Base-by-base conservation (phyloP, 2,329 filamentous ascomycete genomes). In the Beauveria caledonica region DNA sequence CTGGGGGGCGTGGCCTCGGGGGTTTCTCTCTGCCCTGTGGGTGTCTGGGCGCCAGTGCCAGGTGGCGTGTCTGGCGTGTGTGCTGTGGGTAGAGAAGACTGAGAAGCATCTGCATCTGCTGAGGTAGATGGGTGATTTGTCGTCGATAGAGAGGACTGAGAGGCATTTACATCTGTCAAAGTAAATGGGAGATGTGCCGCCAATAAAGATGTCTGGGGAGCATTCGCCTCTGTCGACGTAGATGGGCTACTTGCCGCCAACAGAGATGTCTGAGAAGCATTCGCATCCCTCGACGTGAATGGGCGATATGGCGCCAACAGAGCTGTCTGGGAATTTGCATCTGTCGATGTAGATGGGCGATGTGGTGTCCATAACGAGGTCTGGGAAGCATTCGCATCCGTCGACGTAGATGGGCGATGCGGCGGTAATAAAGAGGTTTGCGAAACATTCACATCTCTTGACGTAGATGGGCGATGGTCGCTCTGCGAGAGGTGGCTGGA, bases 401-500 rank as follows among this genome's bases (percentile, higher is more conserved):
- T 23, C 13, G 59, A 57, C 13, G 36, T 8, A n/a, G 25, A 51
- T 19, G 36, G 51, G 21, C 25, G 45, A 21, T 48, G 45, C 6
- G 33, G 33, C 11, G 33, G 13, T 13, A 36, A 36, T 36, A 36
- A 15, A 36, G 33, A 36, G 11, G 11, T 3, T 3, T 36, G 33
- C 33, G 33, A 13, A 36, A 36, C 33, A 36, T 36, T 27, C 15
- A 19, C 39, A 10, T 60, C 49, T 39, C 36, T n/a, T 8, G 59
- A 61, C 13, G 29, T 8, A n/a, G 36, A 56, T 17, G 36, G 51
- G 21, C 36, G 45, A 17, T 48, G 52, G 3, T 57, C 44, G 19
- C 59, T 55, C 10, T 56, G 59, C 2, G 59, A 56, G n/a, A 51
- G 33, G 7, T 51, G 59, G 45, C 56, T 62, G 3, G 56, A 51